phyloP scores from a whole-genome alignment of 1,284 basidiomycete species.

The Heterobasidion irregulare region DNA sequence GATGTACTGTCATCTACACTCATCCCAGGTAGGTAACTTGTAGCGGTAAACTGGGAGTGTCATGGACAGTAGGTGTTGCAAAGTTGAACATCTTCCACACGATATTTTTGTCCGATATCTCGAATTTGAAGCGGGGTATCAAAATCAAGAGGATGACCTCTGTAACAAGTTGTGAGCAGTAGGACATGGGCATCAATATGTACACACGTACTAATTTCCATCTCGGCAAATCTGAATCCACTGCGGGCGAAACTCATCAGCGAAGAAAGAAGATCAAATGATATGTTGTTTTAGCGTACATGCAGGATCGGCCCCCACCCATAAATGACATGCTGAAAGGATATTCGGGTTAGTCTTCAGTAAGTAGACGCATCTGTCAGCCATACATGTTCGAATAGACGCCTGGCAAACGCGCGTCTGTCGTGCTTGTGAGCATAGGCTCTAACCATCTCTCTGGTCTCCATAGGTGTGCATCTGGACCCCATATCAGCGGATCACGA shows the following conservation, averaged over 20 bases:
- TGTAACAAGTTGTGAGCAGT: neutral
- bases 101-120: slow-evolving; percentile 5
- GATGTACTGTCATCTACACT: neutral
- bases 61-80: slow-evolving; percentile 5
- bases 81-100: slow-evolving; percentile 12
- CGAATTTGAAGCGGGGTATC: slow-evolving; percentile 11
- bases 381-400: slow-evolving; percentile 2
- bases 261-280: neutral
- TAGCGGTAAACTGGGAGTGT: slow-evolving; percentile 7
- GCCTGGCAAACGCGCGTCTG: slow-evolving; percentile 1
- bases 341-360: neutral
- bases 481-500: neutral
- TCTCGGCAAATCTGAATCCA: slow-evolving; percentile 9
- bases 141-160: slow-evolving; percentile 12
- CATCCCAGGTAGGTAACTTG: slow-evolving; percentile 8
- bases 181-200: neutral
- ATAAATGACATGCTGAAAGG: slow-evolving; percentile 15
- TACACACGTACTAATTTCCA: slow-evolving; percentile 8
- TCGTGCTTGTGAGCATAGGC: slow-evolving; percentile 3
- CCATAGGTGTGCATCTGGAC: neutral
- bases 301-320: slow-evolving; percentile 15
- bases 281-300: slow-evolving; percentile 6
- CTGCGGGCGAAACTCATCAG: neutral
- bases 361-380: too few species aligned
- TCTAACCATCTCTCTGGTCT: slow-evolving; percentile 2